Conservation (phyloP, 106 monocot species). For the Allium fistulosum region DNA sequence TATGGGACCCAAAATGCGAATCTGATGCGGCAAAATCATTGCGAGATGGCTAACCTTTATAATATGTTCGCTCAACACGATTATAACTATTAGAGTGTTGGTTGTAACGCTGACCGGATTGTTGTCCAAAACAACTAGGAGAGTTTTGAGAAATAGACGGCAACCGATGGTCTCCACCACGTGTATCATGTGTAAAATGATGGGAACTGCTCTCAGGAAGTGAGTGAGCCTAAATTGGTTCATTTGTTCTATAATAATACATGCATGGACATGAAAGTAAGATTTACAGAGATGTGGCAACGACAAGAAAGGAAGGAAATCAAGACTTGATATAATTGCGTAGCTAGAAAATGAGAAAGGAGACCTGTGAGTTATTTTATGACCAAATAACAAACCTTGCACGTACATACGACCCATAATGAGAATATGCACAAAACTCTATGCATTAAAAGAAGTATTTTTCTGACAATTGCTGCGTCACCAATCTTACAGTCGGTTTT, state of each 20-base stretch:
- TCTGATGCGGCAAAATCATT: conserved; percentile 20
- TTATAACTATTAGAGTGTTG: conserved; percentile 16
- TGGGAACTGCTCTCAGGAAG: conserved; percentile 24
- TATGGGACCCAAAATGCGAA: conserved; percentile 24
- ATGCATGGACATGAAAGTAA: background rate
- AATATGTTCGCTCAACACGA: conserved; percentile 19
- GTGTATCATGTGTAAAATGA: conserved; percentile 23
- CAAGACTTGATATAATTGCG: background rate
- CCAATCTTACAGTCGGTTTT: no score
- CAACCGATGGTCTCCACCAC: conserved; percentile 24
- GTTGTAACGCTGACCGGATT: conserved; percentile 30
- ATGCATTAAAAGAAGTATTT: no score
- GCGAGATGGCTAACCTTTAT: conserved; percentile 16
- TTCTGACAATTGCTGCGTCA: no score
- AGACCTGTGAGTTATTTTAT: no score
- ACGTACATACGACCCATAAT: no score
- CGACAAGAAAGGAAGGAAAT: background rate
- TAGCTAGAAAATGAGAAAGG: background rate
- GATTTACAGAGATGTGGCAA: background rate
- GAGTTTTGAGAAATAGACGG: conserved; percentile 36
- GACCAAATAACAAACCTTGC: no score
- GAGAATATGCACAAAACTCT: no score
- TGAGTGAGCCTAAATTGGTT: conserved; percentile 17
- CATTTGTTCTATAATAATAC: conserved; percentile 46
- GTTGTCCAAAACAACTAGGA: conserved; percentile 59